Evolutionary conservation across 768 basidiomycete species (phyloP).

Genomic region (Fistulinella prunicolor): DNA sequence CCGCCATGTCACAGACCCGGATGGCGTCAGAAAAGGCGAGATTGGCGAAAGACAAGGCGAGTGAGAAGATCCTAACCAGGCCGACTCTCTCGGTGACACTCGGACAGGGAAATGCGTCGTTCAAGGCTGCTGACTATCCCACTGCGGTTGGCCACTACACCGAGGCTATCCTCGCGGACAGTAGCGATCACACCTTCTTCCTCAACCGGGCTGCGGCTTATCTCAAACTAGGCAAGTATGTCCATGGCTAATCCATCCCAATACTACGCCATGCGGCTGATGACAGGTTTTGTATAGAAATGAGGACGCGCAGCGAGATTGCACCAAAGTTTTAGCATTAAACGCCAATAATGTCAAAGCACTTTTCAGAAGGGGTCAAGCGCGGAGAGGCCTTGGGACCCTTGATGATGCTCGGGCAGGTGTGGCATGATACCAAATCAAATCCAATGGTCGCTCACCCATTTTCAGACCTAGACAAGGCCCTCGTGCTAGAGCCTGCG

Average conservation of each 20-base stretch:
- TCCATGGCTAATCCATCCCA: slow-evolving; percentile 20
- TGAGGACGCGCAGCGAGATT: slow-evolving; percentile 81
- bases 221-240: slow-evolving; percentile 93
- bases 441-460: slow-evolving; percentile 1
- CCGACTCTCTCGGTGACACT: neutral
- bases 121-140: slow-evolving; percentile 77
- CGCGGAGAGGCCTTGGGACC: slow-evolving; percentile 54
- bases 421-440: slow-evolving; percentile 2
- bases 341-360: slow-evolving; percentile 70
- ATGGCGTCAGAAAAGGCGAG: slow-evolving; percentile 37
- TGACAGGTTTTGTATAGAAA: slow-evolving; percentile 40
- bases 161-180: slow-evolving; percentile 69
- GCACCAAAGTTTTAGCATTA: slow-evolving; percentile 58
- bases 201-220: slow-evolving; percentile 91
- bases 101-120: slow-evolving; percentile 78
- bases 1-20: neutral
- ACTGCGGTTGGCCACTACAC: slow-evolving; percentile 86
- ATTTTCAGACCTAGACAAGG: slow-evolving; percentile 55
- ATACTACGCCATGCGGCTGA: neutral
- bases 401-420: slow-evolving; percentile 62
- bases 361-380: slow-evolving; percentile 74
- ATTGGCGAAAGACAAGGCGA: slow-evolving; percentile 34
- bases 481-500: slow-evolving; percentile 57
- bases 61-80: neutral
- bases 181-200: slow-evolving; percentile 69